Evolutionary conservation across 2,329 filamentous ascomycete species (phyloP).

Genomic region (Septoria petroselini): DNA sequence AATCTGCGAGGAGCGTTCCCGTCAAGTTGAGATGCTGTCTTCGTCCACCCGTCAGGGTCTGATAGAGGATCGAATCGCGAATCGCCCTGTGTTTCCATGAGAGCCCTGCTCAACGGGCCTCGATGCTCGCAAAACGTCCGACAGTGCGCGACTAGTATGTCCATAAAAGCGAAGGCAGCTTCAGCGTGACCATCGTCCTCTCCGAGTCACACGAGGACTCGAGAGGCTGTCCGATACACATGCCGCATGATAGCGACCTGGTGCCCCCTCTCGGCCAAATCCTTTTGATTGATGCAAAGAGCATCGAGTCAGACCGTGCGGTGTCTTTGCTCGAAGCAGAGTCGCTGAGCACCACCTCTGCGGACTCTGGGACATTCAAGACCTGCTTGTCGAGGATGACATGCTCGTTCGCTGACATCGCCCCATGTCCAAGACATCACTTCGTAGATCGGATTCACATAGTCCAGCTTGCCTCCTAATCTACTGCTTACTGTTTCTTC

Average conservation of each 20-base stretch:
- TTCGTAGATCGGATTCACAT: conserved; percentile 6
- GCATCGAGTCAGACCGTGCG: conserved; percentile 19
- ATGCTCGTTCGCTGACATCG: not conserved
- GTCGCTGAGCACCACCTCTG: conserved; percentile 1
- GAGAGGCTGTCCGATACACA: conserved; percentile 8
- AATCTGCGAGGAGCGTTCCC: not conserved
- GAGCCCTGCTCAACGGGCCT: not conserved
- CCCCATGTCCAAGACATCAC: conserved; percentile 20
- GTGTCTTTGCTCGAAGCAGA: conserved; percentile 12
- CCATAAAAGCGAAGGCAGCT: not conserved
- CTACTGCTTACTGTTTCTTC: too few species aligned
- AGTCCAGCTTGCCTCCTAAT: too few species aligned
- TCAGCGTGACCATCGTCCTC: not conserved
- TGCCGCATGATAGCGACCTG: conserved; percentile 21
- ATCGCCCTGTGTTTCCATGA: not conserved
- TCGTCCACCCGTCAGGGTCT: not conserved
- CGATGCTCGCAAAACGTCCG: not conserved
- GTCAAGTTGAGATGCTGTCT: conserved; percentile 3
- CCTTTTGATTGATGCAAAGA: conserved; percentile 21
- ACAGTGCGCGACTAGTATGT: conserved; percentile 9
- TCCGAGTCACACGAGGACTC: conserved; percentile 18
- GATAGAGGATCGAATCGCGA: not conserved
- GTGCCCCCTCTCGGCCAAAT: conserved; percentile 9
- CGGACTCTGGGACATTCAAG: not conserved
- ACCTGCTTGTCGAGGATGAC: conserved; percentile 1